Base-by-base conservation (phyloP, 73 alveolate species). In the Blepharisma stoltei region DNA sequence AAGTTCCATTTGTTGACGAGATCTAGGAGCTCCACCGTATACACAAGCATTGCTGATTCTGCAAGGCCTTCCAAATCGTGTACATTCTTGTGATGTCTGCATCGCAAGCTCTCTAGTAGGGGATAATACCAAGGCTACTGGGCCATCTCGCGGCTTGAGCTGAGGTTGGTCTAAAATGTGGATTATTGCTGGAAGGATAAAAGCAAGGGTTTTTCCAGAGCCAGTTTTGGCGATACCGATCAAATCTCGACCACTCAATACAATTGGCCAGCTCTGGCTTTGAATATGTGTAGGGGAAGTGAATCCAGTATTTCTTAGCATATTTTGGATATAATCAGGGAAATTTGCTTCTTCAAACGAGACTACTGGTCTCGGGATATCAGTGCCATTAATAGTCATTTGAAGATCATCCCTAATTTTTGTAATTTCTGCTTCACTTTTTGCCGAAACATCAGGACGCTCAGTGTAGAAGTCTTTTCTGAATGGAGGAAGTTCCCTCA, bases 171-270 rank as follows among this genome's bases (percentile, higher is more conserved):
- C 97, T 27, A 86, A 54, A n/a, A 95, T 92, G 76, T 95, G 99
- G 38, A 93, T 90, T 6, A 95, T 66, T 87, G 95, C 90, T 9
- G 99, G 99, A 18, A 93, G 87, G 18, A 95, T 81, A 78, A 78
- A 95, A 6, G 98, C 94, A 50, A 95, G 86, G 20, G 99, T 95
- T 83, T 95, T 95, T 6, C 99, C 99, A 46, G 97, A 86, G 6
- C 99, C 99, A 6, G 99, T 95, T 70, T 95, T 89, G 4, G 98
- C 96, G 46, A 95, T 91, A 23, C 99, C 99, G 23, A 95, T 86
- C 43, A 94, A 81, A 85, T 95, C 99, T 71, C 90, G 84, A 6
- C 99, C 99, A 60, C 93, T 78, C 82, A 95, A 88, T 25, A 89
- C 88, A 23, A 91, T 70, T 5, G 99, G 98, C 79, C 79, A 69